These are phyloP conservation scores for Rhodotorula mucilaginosa DNA, from an alignment of 1,284 basidiomycete genomes.

Conservation along the genomic window DNA sequence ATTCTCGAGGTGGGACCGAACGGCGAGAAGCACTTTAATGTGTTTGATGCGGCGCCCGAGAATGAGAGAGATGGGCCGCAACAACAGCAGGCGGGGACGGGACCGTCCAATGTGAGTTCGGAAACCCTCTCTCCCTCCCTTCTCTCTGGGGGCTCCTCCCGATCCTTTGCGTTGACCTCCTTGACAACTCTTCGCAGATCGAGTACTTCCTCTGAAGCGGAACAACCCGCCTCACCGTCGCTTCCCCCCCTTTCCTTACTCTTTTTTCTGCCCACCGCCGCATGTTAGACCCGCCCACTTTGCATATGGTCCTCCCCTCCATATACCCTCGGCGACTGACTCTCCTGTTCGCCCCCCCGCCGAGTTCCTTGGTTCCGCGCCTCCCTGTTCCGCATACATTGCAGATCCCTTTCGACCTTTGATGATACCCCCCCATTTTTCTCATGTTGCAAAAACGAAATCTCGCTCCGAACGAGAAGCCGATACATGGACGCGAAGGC, in stretches of 20 bases:
- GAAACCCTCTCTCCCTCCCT: no score
- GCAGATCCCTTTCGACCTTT: not conserved
- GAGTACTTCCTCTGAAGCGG: constrained; percentile 30
- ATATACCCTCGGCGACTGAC: not conserved
- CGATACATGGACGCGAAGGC: no score
- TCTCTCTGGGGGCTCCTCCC: not conserved
- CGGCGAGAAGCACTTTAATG: constrained; percentile 89
- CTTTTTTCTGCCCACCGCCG: not conserved
- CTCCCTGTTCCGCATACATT: no score
- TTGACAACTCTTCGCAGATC: constrained; percentile 9
- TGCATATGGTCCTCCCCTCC: not conserved
- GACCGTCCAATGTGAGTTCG: not conserved
- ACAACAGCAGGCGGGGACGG: constrained; percentile 29
- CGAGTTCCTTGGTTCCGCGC: no score
- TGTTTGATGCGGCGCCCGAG: constrained; percentile 97
- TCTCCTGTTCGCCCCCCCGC: not conserved
- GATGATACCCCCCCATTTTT: not conserved
- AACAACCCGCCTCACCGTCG: no score
- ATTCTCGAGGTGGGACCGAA: constrained; percentile 94
- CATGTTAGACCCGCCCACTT: not conserved
- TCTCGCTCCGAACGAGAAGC: not conserved
- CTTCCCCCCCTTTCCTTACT: no score
- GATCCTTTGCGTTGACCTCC: not conserved
- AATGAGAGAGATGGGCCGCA: constrained; percentile 62
- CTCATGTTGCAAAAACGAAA: no score